phyloP scores from a whole-genome alignment of 192 early-diverging fungal genomes.

The Podochytrium sp. region DNA sequence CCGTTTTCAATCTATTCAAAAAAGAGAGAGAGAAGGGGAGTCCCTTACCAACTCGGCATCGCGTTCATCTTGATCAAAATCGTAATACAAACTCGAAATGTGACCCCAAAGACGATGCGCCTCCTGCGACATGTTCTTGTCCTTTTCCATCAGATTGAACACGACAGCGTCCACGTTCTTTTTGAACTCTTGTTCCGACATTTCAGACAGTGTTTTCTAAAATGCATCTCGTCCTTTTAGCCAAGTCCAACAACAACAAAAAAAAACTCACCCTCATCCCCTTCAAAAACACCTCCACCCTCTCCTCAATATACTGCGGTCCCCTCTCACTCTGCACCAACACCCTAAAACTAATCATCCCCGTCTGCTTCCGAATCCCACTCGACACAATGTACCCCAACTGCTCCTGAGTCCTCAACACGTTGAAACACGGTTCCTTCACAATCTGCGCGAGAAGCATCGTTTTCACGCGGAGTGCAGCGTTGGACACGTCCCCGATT shows the following conservation, averaged over 20 bases:
- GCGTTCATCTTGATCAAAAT: slow-evolving; percentile 74
- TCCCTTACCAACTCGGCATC: slow-evolving; percentile 64
- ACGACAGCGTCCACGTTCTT: slow-evolving; percentile 69
- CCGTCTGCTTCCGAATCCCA: slow-evolving; percentile 73
- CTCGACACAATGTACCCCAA: slow-evolving; percentile 78
- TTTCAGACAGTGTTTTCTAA: slow-evolving; percentile 24
- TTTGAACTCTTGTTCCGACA: slow-evolving; percentile 69
- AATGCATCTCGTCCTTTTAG: not conserved
- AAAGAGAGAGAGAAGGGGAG: not conserved
- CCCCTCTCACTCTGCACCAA: slow-evolving; percentile 88
- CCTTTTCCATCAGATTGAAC: slow-evolving; percentile 67
- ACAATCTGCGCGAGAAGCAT: slow-evolving; percentile 80
- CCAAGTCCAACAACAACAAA: slow-evolving; percentile 17
- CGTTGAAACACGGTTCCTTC: slow-evolving; percentile 90
- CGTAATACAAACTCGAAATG: slow-evolving; percentile 72
- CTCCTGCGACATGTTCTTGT: slow-evolving; percentile 79
- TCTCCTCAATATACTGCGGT: slow-evolving; percentile 77
- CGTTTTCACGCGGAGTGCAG: slow-evolving; percentile 65
- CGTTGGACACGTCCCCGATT: slow-evolving; percentile 73
- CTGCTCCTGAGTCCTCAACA: slow-evolving; percentile 86
- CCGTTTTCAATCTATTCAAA: no score
- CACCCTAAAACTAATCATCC: slow-evolving; percentile 76
- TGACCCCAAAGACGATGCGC: slow-evolving; percentile 67
- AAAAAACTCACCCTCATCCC: slow-evolving; percentile 48
- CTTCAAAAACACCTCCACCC: slow-evolving; percentile 79